Conservation (phyloP, 805 yeast species). For the Ogataea pignaliae region DNA sequence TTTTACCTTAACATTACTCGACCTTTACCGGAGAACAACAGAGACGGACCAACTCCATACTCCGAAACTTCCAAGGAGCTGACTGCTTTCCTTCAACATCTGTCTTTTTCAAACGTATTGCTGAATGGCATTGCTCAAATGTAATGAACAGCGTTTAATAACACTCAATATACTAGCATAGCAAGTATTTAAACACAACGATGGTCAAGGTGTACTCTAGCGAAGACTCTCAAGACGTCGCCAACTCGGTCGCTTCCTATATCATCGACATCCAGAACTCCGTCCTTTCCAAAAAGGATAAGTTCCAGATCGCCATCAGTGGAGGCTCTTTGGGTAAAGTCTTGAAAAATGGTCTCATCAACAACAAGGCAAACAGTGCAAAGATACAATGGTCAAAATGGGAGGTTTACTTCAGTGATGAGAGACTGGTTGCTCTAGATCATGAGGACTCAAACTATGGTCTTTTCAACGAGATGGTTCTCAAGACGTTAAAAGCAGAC, state of each 20-base stretch:
- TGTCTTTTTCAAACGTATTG: too few relatives aligned
- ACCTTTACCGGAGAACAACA: too few relatives aligned
- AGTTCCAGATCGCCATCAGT: conserved; percentile 75
- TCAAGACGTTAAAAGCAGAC: conserved; percentile 41
- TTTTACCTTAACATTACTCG: too few relatives aligned
- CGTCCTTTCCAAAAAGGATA: conserved; percentile 40
- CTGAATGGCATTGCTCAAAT: too few relatives aligned
- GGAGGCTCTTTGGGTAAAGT: conserved; percentile 90
- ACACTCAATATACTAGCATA: not conserved
- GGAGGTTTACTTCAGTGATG: conserved; percentile 86
- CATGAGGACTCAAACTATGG: conserved; percentile 87
- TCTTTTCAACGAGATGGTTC: conserved; percentile 61
- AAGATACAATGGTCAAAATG: conserved; percentile 65
- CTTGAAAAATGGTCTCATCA: conserved; percentile 60
- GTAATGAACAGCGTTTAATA: too few relatives aligned
- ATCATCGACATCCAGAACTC: conserved; percentile 58
- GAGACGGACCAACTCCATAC: too few relatives aligned
- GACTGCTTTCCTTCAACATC: too few relatives aligned
- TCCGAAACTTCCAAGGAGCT: too few relatives aligned
- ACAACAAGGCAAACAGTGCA: conserved; percentile 40
- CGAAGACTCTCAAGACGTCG: conserved; percentile 53
- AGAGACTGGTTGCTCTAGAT: conserved; percentile 78
- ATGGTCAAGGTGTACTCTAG: conserved; percentile 42
- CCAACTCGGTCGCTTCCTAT: conserved; percentile 60
- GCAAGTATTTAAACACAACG: not conserved